phyloP scores from a whole-genome alignment of 2,329 filamentous ascomycete species.

The Trichophyton benhamiae region DNA sequence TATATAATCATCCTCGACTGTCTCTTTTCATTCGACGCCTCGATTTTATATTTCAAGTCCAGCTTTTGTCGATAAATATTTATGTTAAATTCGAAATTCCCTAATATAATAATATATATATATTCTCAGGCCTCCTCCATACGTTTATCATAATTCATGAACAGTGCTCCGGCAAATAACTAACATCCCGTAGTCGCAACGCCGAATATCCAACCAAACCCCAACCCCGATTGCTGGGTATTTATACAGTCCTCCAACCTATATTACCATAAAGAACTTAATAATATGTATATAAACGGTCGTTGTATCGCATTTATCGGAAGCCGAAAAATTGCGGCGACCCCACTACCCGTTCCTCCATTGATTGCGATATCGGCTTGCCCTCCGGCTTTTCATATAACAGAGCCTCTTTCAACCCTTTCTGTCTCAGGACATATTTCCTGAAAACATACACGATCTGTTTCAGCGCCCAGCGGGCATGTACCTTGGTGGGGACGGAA shows the following conservation, averaged over 20 bases:
- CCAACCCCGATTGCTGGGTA: not conserved
- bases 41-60: too few species aligned
- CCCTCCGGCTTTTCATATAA: slow-evolving; percentile 21
- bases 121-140: too few species aligned
- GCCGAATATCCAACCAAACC: not conserved
- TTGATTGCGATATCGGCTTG: not conserved
- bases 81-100: too few species aligned
- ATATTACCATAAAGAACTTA: too few species aligned
- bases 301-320: not conserved
- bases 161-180: not conserved
- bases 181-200: not conserved
- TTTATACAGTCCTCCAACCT: too few species aligned
- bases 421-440: slow-evolving; percentile 27
- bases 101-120: too few species aligned
- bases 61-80: too few species aligned
- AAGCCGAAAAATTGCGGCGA: not conserved
- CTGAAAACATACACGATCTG: slow-evolving; percentile 28
- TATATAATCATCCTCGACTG: too few species aligned
- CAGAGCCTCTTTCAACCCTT: slow-evolving; percentile 27
- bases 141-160: not conserved
- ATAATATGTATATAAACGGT: too few species aligned
- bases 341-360: not conserved
- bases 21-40: too few species aligned
- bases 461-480: slow-evolving; percentile 29
- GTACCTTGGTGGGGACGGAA: slow-evolving; percentile 37